These are phyloP conservation scores for Tuber brumale DNA, from an alignment of 495 filamentous ascomycete species.

Conservation along the genomic window DNA sequence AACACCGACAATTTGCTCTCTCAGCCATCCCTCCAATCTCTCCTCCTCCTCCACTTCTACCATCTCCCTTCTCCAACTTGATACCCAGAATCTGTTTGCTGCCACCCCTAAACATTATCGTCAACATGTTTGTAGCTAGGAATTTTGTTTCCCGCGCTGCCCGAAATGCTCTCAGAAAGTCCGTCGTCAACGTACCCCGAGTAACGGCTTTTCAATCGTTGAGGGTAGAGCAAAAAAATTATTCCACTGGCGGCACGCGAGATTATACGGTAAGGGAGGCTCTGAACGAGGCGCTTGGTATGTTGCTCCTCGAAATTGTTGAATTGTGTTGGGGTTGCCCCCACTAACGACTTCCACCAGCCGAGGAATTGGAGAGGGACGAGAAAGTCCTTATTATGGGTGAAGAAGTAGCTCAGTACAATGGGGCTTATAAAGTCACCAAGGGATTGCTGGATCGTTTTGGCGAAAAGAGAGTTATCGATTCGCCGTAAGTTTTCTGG, in stretches of 20 bases:
- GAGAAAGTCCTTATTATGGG: slow-evolving; percentile 90
- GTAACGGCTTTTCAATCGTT: slow-evolving; percentile 45
- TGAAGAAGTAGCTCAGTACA: slow-evolving; percentile 98
- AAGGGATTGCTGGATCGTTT: slow-evolving; percentile 95
- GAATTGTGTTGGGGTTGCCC: background rate
- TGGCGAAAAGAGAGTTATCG: slow-evolving; percentile 93
- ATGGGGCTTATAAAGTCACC: slow-evolving; percentile 99
- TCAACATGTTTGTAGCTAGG: background rate
- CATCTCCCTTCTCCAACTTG: background rate
- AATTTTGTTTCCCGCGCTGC: slow-evolving; percentile 27
- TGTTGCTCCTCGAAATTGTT: slow-evolving; percentile 16
- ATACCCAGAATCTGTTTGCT: background rate
- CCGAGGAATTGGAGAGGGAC: slow-evolving; percentile 92
- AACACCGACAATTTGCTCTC: background rate
- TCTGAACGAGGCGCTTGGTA: slow-evolving; percentile 80
- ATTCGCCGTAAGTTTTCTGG: slow-evolving; percentile 57
- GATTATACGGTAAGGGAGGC: slow-evolving; percentile 96
- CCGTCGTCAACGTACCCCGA: slow-evolving; percentile 42
- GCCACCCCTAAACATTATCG: background rate
- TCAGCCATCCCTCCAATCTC: background rate
- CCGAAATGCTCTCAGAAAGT: slow-evolving; percentile 20
- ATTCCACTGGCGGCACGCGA: slow-evolving; percentile 49
- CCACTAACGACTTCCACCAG: slow-evolving; percentile 40
- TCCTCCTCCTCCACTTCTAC: background rate
- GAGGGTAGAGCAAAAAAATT: slow-evolving; percentile 53